Conservation (phyloP, 306 rosid species). For the Luffa aegyptiaca region DNA sequence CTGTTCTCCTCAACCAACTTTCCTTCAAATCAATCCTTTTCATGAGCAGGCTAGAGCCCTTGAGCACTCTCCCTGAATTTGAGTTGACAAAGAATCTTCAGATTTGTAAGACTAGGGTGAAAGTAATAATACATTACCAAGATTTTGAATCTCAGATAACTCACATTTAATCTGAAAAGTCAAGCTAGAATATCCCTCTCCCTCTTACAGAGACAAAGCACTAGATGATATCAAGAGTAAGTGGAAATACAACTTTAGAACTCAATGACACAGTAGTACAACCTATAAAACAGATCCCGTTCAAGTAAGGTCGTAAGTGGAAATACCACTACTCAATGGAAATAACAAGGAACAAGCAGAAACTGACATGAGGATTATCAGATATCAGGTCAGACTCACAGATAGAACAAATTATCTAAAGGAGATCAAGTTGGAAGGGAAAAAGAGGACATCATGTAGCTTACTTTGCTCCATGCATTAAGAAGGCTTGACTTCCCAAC, state of each 20-base stretch:
- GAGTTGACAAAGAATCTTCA: background rate
- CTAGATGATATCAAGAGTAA: background rate
- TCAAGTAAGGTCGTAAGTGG: background rate
- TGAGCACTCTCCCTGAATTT: background rate
- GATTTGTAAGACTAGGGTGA: background rate
- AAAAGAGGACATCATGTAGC: slow-evolving; percentile 8
- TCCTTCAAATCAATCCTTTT: background rate
- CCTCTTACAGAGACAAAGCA: background rate
- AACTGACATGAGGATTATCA: background rate
- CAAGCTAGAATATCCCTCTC: background rate
- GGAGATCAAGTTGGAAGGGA: background rate
- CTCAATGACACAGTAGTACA: too few relatives aligned
- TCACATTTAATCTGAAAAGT: background rate
- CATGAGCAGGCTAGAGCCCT: background rate
- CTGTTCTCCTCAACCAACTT: background rate
- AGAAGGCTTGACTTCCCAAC: slow-evolving; percentile 98
- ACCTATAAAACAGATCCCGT: too few relatives aligned
- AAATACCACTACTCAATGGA: background rate
- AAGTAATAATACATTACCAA: background rate
- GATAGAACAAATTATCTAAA: background rate
- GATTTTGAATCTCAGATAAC: background rate
- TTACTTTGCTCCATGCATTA: slow-evolving; percentile 99
- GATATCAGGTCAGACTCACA: background rate
- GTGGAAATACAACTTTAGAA: background rate
- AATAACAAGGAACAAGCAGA: background rate